These are phyloP conservation scores for Ceratocystis colombiana DNA, from an alignment of 2,329 filamentous ascomycete species.

Conservation along the genomic window DNA sequence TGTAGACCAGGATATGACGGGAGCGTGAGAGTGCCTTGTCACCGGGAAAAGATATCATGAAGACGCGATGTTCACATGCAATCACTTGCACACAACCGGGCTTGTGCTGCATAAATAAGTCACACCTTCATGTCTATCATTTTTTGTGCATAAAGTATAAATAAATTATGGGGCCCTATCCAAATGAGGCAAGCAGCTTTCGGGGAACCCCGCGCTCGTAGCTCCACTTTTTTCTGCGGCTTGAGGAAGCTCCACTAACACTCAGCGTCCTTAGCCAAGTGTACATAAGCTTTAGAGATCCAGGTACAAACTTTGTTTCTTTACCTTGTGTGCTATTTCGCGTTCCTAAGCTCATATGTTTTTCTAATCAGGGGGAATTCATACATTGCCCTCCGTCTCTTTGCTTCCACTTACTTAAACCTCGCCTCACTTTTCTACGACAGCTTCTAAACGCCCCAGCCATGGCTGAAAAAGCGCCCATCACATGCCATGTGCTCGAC, in stretches of 20 bases:
- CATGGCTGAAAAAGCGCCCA: slow-evolving; percentile 46
- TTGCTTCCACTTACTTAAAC: neutral
- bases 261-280: neutral
- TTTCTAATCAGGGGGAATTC: too few relatives aligned
- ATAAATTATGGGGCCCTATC: slow-evolving; percentile 1
- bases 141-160: slow-evolving; percentile 1
- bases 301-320: too few relatives aligned
- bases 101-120: neutral
- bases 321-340: too few relatives aligned
- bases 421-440: neutral
- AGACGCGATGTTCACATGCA: neutral
- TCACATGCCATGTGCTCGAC: slow-evolving; percentile 82
- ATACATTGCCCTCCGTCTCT: neutral
- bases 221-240: slow-evolving; percentile 21
- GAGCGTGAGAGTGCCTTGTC: too few relatives aligned
- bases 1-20: slow-evolving; percentile 19
- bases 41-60: neutral
- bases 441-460: slow-evolving; percentile 16
- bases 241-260: neutral
- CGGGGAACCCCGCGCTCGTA: slow-evolving; percentile 24
- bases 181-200: slow-evolving; percentile 15
- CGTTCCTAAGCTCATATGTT: too few relatives aligned
- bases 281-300: neutral
- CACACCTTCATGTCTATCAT: neutral
- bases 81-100: neutral